Base-by-base conservation (phyloP, 2,329 filamentous ascomycete species). In the Neoarthrinium moseri region DNA sequence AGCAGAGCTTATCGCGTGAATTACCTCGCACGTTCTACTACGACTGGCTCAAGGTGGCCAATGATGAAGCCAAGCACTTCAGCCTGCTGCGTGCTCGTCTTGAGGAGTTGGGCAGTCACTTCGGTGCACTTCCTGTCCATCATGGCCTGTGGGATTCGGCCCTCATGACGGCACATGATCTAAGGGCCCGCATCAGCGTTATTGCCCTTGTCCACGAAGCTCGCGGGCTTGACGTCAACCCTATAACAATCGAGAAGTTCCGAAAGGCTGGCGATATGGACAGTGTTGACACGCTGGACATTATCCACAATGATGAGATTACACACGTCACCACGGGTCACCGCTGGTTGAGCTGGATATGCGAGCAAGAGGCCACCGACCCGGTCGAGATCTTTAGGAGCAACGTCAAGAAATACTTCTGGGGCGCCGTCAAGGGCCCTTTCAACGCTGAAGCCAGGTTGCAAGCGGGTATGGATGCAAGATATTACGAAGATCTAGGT, bases 291-390 rank as follows among this genome's bases (percentile, higher is more conserved):
- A 57, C 59, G 3, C 50, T 74, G 44, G 66, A 66, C 27, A 57
- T 73, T 18, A 74, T 74, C 24, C 71, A 74, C 42, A 72, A 72
- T 40, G 71, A 74, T 35, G 71, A 74, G 51, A 73, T 74, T 33
- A 74, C 71, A 0, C 71, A 74, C 50, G 71, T 74, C 17, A 74
- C 71, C 0, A 73, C 71, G 4, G 71, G 71, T 4, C 70, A 74
- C 47, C 56, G 71, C 26, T 74, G 71, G 71, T 46, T 74, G 30
- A 68, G 62, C 2, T 74, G 71, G 71, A 73, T 74, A 18, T 74
- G 71, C 40, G 58, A 64, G 23, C 65, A 73, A 36, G 71, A 74
- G 54, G 64, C 59, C 11, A 70, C 67, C 1, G 69, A 73, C 46
- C 68, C 71, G 1, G 67, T 74, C 4, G 59, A 70, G 34, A 68